Base-by-base conservation (phyloP, 2,329 filamentous ascomycete genomes). In the Fusarium brachygibbosum region DNA sequence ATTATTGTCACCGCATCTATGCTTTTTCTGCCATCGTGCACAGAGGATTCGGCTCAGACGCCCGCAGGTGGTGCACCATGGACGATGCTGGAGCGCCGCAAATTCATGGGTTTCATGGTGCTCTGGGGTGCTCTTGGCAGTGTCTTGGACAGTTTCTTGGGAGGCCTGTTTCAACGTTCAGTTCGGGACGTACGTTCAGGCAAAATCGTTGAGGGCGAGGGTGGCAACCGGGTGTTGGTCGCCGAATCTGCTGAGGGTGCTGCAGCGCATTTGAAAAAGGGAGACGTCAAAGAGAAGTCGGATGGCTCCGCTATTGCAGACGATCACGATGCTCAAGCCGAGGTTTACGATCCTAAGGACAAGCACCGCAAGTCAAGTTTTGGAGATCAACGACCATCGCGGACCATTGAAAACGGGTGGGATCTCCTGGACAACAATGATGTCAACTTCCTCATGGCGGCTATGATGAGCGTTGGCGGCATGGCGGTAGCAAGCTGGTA, bases 351-450 rank as follows among this genome's bases (percentile, higher is more conserved):
- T 66, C 74, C 81, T 10, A 80, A 79, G 56, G 81, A 84, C 71
- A 85, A 83, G 77, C 80, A 85, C 58, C 82, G 85, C 42, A 81
- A 79, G 74, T 72, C 84, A 9, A 88, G 83, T 74, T 86, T 87
- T 82, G 80, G 87, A 4, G 82, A 85, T 59, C 81, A 84, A 58
- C 84, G 84, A 73, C 87, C 90, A 63, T 90, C 89, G 52, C 83
- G 91, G 19, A 82, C 89, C 7, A 80, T 90, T 9, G 88, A 92
- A 79, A 91, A 84, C 71, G 93, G 77, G 51, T 84, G 81, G 87
- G 87, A 97, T 77, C 78, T 97, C 65, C 83, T 99, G 59, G 94
- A 97, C 79, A 99, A 99, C 79, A 99, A 99, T 79, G 92, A 93
- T 56, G 94, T 99, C 73, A 99, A 99, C 79, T 88, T 98, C 60